Conservation (phyloP, 1,284 basidiomycete species). For the Puccinia hordei region DNA sequence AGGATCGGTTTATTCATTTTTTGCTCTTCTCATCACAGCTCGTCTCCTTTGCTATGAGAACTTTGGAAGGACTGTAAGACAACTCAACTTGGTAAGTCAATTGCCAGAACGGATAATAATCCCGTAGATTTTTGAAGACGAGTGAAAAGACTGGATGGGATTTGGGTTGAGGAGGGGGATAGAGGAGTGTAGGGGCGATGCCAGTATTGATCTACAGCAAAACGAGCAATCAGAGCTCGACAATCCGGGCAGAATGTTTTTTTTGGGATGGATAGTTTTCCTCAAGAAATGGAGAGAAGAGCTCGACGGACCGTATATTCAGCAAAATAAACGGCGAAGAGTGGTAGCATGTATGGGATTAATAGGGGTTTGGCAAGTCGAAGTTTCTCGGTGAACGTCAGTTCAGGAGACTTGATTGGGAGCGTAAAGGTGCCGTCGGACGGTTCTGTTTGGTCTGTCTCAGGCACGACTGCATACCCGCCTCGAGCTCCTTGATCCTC, state of each 20-base stretch:
- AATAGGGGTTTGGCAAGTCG: conserved; percentile 55
- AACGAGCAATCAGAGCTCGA: not conserved
- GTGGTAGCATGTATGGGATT: conserved; percentile 56
- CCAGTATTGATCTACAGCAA: conserved; percentile 64
- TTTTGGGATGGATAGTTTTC: conserved; percentile 15
- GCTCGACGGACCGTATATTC: conserved; percentile 95
- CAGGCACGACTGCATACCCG: conserved; percentile 33
- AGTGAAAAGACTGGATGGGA: conserved; percentile 69
- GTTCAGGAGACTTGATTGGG: not conserved
- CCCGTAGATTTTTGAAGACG: conserved; percentile 79
- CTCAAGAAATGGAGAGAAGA: no score
- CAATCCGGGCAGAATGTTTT: not conserved
- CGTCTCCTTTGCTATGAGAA: no score
- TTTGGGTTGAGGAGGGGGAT: conserved; percentile 73
- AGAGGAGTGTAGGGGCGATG: conserved; percentile 84
- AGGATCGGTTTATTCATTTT: no score
- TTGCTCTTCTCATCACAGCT: no score
- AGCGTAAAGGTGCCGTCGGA: conserved; percentile 6
- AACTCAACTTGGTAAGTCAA: conserved; percentile 57
- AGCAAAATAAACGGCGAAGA: conserved; percentile 67
- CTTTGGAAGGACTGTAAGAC: not conserved
- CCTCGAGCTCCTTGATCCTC: not conserved
- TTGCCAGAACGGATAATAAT: conserved; percentile 80
- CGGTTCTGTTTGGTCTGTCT: conserved; percentile 16
- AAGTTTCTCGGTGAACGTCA: conserved; percentile 54